These are phyloP conservation scores for Mortierella sp. DNA, from an alignment of 371 early-diverging fungal species.

Conservation along the genomic window DNA sequence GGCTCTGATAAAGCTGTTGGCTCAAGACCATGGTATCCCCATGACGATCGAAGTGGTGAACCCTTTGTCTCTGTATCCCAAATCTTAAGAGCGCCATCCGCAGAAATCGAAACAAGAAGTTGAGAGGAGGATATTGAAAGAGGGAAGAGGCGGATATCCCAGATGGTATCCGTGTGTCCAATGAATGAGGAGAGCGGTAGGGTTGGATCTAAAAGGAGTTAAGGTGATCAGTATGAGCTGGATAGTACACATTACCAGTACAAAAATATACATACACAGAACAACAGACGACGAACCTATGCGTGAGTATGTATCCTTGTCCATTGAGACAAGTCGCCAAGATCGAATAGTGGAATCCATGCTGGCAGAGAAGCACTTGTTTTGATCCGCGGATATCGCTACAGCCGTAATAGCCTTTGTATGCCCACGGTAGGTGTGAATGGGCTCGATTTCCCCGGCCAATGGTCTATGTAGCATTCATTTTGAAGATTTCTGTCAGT, in stretches of 20 bases:
- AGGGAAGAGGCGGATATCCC: slow-evolving; percentile 84
- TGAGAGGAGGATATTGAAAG: slow-evolving; percentile 42
- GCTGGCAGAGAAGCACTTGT: slow-evolving; percentile 75
- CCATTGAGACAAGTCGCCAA: slow-evolving; percentile 77
- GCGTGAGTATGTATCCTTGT: slow-evolving; percentile 64
- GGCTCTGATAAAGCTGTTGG: slow-evolving; percentile 28
- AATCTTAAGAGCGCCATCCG: slow-evolving; percentile 85
- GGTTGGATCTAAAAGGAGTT: slow-evolving; percentile 57
- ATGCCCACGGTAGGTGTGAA: slow-evolving; percentile 86
- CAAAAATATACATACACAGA: slow-evolving; percentile 21
- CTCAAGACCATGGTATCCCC: slow-evolving; percentile 60
- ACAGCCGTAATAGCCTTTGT: slow-evolving; percentile 73
- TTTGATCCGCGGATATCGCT: slow-evolving; percentile 67
- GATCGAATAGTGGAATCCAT: slow-evolving; percentile 80
- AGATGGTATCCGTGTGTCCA: slow-evolving; percentile 87
- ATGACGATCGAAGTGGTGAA: slow-evolving; percentile 61
- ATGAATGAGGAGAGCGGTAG: slow-evolving; percentile 70
- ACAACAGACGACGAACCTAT: slow-evolving; percentile 59
- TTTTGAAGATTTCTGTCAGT: no score
- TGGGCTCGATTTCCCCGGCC: slow-evolving; percentile 73
- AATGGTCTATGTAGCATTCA: slow-evolving; percentile 6
- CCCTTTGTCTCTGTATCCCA: slow-evolving; percentile 75
- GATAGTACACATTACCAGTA: neutral
- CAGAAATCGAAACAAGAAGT: slow-evolving; percentile 79
- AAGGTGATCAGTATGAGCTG: neutral